Percentiles rank a stretch among this genome's conserved stretches.
Conservation (phyloP, 768 basidiomycete species). For the Boletus barrowsii region DNA sequence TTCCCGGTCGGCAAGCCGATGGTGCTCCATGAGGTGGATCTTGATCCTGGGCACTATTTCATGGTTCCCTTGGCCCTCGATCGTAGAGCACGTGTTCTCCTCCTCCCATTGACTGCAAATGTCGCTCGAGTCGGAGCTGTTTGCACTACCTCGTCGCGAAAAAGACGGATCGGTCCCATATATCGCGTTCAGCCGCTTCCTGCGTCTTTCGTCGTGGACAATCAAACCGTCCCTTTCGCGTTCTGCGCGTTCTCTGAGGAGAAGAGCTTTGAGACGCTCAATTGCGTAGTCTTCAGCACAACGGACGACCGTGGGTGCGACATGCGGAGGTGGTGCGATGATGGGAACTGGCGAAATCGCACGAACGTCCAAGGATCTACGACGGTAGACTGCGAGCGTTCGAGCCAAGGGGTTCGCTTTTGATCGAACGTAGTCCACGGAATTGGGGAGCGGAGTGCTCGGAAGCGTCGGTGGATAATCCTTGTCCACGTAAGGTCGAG, state of each 20-base stretch:
- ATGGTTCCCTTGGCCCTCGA: constrained; percentile 22
- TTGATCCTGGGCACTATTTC: not conserved
- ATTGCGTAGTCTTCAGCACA: constrained; percentile 44
- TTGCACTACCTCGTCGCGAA: constrained; percentile 6
- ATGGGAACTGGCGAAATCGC: constrained; percentile 40
- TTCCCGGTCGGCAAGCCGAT: not conserved
- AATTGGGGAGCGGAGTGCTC: constrained; percentile 24
- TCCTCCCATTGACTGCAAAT: constrained; percentile 17
- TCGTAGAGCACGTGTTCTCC: constrained; percentile 8
- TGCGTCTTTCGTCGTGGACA: constrained; percentile 9
- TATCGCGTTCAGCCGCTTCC: not conserved
- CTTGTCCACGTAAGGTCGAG: not conserved
- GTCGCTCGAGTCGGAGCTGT: constrained; percentile 12
- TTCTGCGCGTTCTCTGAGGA: constrained; percentile 40
- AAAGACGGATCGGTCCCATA: not conserved
- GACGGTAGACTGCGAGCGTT: constrained; percentile 13
- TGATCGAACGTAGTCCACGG: constrained; percentile 20
- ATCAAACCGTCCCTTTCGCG: constrained; percentile 35
- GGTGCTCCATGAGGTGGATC: not conserved
- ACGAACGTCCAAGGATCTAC: not conserved
- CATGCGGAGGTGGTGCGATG: constrained; percentile 49
- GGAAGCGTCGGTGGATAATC: constrained; percentile 24
- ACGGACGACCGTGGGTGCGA: constrained; percentile 18
- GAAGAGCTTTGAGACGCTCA: constrained; percentile 37
- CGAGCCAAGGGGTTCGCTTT: constrained; percentile 23